phyloP scores from a whole-genome alignment of 1,139 yeast genomes.

The Candida neerlandica region DNA sequence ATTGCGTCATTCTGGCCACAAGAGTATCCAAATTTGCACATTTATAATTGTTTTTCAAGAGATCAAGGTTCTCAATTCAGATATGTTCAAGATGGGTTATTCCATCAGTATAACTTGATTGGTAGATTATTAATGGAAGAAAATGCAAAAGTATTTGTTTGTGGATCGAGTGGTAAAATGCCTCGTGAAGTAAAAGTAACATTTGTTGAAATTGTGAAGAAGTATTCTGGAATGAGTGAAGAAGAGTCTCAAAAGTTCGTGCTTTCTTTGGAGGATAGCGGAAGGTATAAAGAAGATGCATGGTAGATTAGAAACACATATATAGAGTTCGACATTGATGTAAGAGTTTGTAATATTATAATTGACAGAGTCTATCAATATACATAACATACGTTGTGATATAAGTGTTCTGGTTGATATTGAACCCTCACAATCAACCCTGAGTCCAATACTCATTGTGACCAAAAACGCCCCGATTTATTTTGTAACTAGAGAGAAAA shows the following conservation, averaged over 20 bases:
- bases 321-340: too few relatives aligned
- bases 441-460: not conserved
- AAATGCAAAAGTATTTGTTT: constrained; percentile 67
- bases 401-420: too few relatives aligned
- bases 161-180: constrained; percentile 96
- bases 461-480: not conserved
- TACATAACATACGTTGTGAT: too few relatives aligned
- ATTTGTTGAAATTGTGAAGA: constrained; percentile 57
- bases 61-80: constrained; percentile 44
- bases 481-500: not conserved
- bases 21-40: constrained; percentile 32
- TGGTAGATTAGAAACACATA: constrained; percentile 52
- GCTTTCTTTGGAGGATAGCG: constrained; percentile 60
- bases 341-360: too few relatives aligned
- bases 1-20: constrained; percentile 58
- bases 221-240: constrained; percentile 38
- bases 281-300: constrained; percentile 85
- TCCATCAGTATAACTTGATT: constrained; percentile 48
- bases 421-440: too few relatives aligned
- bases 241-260: constrained; percentile 55
- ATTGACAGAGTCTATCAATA: too few relatives aligned
- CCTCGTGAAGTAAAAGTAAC: constrained; percentile 88
- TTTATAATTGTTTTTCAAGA: constrained; percentile 66
- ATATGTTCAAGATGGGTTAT: constrained; percentile 76
- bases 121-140: constrained; percentile 55